Evolutionary conservation across 179 eudicot genomes (phyloP), one percentile per base, ranked within the genome.

Genomic region (Patellifolia procumbens): DNA sequence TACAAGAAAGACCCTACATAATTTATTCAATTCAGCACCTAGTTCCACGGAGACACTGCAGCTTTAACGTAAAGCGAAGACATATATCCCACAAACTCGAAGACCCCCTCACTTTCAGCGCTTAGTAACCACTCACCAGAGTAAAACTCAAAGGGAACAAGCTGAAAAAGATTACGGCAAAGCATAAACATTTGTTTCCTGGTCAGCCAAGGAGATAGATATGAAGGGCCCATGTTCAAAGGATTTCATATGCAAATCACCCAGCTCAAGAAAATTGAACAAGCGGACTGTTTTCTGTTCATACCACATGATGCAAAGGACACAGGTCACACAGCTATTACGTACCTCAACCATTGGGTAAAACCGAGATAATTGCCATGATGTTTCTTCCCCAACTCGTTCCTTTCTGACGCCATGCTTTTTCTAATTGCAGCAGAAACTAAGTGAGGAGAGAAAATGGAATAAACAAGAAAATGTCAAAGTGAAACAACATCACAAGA

Each of bases 291-390:
- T 53, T 48, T 60, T 51, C 53, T 53, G 24, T 46, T 22, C 31
- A 46, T n/a, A 51, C 43, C 74, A 69, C 64, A 68, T 68, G 62
- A 73, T 24, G n/a, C n/a, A n/a, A n/a, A n/a, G n/a, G n/a, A n/a
- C n/a, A n/a, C n/a, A n/a, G n/a, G n/a, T n/a, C n/a, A n/a, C n/a
- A n/a, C n/a, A n/a, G n/a, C n/a, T 11, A 61, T 34, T 26, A 56
- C 78, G 28, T 83, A 95, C 99, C 95, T 95, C 99, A 74, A 95
- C 78, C 82, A 93, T 82, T 75, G 99, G 99, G 79, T 93, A 95
- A 81, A 95, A 93, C 56, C 98, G 97, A 60, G 91, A 91, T 76
- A 92, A 82, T 65, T 92, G 97, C 97, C 97, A 94, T 45, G 79
- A 55, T 59, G 77, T 74, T 85, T 91, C 97, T 87, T 89, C 95